Evolutionary conservation across 177 flowering plant genomes (phyloP).

Genomic region (Tripterygium wilfordii): DNA sequence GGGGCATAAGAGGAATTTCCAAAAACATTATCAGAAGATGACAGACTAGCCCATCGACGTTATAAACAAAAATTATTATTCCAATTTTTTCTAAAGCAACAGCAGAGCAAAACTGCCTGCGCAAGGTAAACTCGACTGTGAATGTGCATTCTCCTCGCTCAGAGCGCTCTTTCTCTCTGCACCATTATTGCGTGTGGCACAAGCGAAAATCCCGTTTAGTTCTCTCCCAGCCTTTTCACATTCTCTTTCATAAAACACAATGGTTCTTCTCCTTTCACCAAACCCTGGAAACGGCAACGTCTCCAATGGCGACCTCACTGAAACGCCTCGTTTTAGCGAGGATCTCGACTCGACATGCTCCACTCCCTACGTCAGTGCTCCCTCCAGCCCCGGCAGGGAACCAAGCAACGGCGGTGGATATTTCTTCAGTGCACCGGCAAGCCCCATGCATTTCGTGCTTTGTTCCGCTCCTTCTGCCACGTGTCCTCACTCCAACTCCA

Average conservation of each 20-base stretch:
- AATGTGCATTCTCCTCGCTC: conserved; percentile 9
- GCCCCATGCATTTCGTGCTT: conserved; percentile 48
- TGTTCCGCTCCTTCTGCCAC: conserved; percentile 13
- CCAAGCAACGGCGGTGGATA: conserved; percentile 22
- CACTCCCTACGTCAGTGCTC: conserved; percentile 59
- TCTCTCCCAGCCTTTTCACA: neutral
- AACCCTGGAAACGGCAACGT: conserved; percentile 19
- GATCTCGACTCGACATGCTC: conserved; percentile 44
- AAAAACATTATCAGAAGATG: no score
- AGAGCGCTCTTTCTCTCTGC: conserved; percentile 4
- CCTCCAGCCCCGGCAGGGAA: conserved; percentile 46
- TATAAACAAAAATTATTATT: no score
- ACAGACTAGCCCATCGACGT: no score
- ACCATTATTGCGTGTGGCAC: conserved; percentile 14
- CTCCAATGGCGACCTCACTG: neutral
- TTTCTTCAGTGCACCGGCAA: conserved; percentile 63
- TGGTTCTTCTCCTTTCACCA: conserved; percentile 10
- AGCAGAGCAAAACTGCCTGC: no score
- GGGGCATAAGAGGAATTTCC: no score
- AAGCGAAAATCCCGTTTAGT: neutral
- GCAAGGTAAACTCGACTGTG: no score
- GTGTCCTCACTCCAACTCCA: conserved; percentile 2
- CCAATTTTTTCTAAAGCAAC: no score
- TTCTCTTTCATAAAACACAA: neutral
- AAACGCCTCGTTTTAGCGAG: conserved; percentile 13